phyloP scores from a whole-genome alignment of 257 asterid species.

The Ocimum tenuiflorum region DNA sequence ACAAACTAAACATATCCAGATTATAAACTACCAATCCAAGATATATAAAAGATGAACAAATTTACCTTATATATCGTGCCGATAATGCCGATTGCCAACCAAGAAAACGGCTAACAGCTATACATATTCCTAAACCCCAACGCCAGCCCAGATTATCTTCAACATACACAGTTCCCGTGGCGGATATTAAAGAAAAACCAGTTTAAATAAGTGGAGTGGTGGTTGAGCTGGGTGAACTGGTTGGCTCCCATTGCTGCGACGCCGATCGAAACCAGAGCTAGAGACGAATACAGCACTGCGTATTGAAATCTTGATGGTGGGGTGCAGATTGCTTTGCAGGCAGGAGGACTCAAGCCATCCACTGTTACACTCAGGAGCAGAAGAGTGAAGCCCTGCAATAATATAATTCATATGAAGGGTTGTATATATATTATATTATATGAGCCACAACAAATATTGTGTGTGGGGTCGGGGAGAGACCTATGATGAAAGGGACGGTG shows the following conservation, averaged over 20 bases:
- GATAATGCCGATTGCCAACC: constrained; percentile 28
- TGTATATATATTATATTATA: too few species aligned
- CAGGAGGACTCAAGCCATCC: constrained; percentile 29
- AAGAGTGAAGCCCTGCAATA: constrained; percentile 34
- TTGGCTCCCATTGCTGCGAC: constrained; percentile 45
- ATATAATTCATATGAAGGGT: too few species aligned
- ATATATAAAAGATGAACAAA: too few species aligned
- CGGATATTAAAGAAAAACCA: constrained; percentile 28
- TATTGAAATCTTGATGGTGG: constrained; percentile 19
- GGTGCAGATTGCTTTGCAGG: constrained; percentile 24
- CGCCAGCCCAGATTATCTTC: constrained; percentile 45
- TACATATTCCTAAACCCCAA: constrained; percentile 30
- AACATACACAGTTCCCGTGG: constrained; percentile 36
- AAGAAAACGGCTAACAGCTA: constrained; percentile 24
- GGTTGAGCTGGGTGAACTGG: constrained; percentile 27
- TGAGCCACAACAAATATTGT: too few species aligned
- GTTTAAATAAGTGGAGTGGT: constrained; percentile 34
- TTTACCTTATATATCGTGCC: too few species aligned
- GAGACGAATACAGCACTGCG: constrained; percentile 24
- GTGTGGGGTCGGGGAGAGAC: constrained; percentile 18
- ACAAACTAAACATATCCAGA: too few species aligned
- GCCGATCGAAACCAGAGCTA: constrained; percentile 29
- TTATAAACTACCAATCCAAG: too few species aligned
- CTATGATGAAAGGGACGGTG: constrained; percentile 41
- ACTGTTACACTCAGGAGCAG: constrained; percentile 32